A percentile compares a stretch with the other conserved stretches of the same genome.
phyloP scores from a whole-genome alignment of 2,329 filamentous ascomycete genomes.

The Cytospora piceicola region DNA sequence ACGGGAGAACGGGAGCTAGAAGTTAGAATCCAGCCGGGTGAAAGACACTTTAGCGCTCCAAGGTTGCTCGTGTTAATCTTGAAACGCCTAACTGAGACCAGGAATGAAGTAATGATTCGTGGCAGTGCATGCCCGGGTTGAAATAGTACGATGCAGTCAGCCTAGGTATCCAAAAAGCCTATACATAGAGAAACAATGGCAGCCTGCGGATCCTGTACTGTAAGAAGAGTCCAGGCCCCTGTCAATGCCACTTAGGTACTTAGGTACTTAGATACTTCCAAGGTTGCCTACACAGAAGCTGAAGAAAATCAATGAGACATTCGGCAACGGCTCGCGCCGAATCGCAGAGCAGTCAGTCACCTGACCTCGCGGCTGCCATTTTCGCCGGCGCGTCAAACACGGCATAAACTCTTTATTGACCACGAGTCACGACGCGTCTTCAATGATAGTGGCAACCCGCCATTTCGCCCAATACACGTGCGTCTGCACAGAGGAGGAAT shows the following conservation, averaged over 20 bases:
- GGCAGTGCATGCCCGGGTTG: neutral
- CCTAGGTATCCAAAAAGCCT: no score
- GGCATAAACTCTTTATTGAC: neutral
- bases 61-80: neutral
- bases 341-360: slow-evolving; percentile 15
- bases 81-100: neutral
- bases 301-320: neutral
- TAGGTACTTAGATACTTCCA: slow-evolving; percentile 1
- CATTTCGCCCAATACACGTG: neutral
- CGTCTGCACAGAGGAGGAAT: neutral
- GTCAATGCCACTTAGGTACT: neutral
- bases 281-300: neutral
- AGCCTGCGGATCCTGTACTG: neutral
- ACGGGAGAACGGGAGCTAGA: slow-evolving; percentile 16
- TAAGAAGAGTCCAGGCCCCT: neutral
- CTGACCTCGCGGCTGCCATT: slow-evolving; percentile 26
- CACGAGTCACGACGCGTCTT: slow-evolving; percentile 9
- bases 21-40: neutral
- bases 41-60: no score
- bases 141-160: neutral
- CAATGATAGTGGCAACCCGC: neutral
- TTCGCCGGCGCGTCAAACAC: slow-evolving; percentile 18
- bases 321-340: neutral
- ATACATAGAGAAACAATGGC: neutral
- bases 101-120: neutral